Conservation (phyloP, 176 grass and related monocot genomes). For the Zea luxurians region DNA sequence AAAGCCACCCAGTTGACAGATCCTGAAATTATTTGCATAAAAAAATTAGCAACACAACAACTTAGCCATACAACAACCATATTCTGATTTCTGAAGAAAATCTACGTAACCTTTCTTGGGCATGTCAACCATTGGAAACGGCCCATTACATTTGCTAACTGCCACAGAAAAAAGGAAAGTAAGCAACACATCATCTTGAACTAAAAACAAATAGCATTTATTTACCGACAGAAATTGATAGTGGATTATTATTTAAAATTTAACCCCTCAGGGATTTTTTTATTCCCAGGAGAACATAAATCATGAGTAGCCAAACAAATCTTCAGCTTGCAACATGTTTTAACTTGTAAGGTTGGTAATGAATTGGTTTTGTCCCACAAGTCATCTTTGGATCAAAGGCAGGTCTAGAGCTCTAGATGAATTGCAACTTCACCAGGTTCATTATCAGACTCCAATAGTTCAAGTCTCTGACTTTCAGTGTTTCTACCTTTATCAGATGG, state of each 20-base stretch:
- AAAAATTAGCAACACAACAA: slow-evolving; percentile 35
- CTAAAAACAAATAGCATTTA: neutral
- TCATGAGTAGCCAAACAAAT: neutral
- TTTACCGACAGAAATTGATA: slow-evolving; percentile 14
- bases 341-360: neutral
- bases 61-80: slow-evolving; percentile 18
- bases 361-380: neutral
- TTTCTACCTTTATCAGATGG: too few species aligned
- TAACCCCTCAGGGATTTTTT: neutral
- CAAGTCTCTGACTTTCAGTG: neutral
- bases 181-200: slow-evolving; percentile 22
- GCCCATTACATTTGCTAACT: slow-evolving; percentile 96
- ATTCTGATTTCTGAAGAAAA: slow-evolving; percentile 35
- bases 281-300: slow-evolving; percentile 16
- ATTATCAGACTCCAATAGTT: neutral
- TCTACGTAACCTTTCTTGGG: slow-evolving; percentile 72
- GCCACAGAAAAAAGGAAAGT: slow-evolving; percentile 17
- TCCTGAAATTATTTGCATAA: slow-evolving; percentile 60
- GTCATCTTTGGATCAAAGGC: neutral
- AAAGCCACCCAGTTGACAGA: slow-evolving; percentile 90
- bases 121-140: slow-evolving; percentile 85
- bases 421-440: neutral
- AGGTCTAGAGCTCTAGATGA: neutral
- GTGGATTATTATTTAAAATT: slow-evolving; percentile 15
- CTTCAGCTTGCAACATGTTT: neutral